Evolutionary conservation across 2,329 filamentous ascomycete genomes (phyloP), one percentile per base, ranked within the genome.

Genomic region (Ophiostoma sp.): DNA sequence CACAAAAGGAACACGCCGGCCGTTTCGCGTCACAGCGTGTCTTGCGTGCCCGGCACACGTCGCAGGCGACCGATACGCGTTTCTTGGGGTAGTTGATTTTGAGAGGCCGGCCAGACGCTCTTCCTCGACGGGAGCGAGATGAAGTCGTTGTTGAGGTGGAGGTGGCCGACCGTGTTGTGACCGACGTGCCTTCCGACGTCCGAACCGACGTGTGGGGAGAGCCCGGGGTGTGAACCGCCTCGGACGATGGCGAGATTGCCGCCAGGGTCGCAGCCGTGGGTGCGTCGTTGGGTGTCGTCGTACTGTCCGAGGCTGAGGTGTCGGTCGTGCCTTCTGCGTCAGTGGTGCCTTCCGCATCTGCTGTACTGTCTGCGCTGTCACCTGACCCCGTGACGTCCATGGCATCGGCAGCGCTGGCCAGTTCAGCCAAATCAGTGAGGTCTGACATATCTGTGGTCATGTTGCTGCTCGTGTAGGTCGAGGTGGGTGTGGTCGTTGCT

Each of bases 61-160:
- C 74, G 48, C 77, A 77, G 6, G 77, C 77, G 71, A 75, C 76
- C 52, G 71, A 75, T 33, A 75, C 76, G 17, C 76, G 73, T 57
- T 77, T 77, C 71, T 77, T 77, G 31, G 76, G 76, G 64, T 77
- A 77, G 52, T 59, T 73, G 42, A 73, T 72, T 68, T 74, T 73
- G 33, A 22, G n/a, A 22, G 59, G 57, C 19, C 66, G 66, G 15
- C 55, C 36, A 25, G 17, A 3, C 6, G 39, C 39, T 8, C 39
- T 8, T 42, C 39, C 39, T 2, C 39, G 39, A 42, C 55, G 55
- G 55, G 55, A 31, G 17, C 57, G 57, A 36, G 33, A 28, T 11
- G 52, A 11, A 7, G 52, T 57, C 8, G 52, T 17, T 17, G 7
- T 17, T 17, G 48, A n/a, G 3, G 48, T 22, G 8, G 12, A n/a